Percentiles rank a stretch among this genome's conserved stretches.
phyloP scores from a whole-genome alignment of 2,329 filamentous ascomycete species.

The Neophaeococcomyces mojaviensis region DNA sequence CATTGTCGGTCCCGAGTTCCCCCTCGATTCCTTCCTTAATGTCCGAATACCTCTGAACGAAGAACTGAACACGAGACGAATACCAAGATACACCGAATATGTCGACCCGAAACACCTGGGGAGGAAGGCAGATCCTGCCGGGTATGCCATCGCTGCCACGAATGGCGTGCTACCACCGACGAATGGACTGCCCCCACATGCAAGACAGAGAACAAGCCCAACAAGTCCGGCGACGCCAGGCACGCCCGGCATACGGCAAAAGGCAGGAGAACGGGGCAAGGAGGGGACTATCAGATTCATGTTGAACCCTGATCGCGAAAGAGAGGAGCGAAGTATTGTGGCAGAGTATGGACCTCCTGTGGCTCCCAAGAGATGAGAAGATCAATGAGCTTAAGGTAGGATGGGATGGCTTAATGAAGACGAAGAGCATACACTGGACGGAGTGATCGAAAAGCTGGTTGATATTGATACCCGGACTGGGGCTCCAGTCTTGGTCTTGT shows the following conservation, averaged over 20 bases:
- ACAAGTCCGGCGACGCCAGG: constrained; percentile 7
- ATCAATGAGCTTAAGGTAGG: constrained; percentile 51
- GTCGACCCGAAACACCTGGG: constrained; percentile 31
- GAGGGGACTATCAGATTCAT: constrained; percentile 84
- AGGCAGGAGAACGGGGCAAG: constrained; percentile 37
- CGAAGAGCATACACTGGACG: constrained; percentile 40
- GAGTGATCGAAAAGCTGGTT: too few relatives aligned
- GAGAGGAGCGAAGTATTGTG: constrained; percentile 61
- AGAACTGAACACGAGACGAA: constrained; percentile 58
- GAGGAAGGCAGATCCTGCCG: constrained; percentile 24
- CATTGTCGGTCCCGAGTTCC: constrained; percentile 63
- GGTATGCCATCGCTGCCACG: constrained; percentile 1
- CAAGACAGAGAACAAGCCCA: constrained; percentile 7
- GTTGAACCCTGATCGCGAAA: constrained; percentile 69
- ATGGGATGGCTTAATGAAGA: constrained; percentile 71
- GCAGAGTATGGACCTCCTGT: constrained; percentile 62
- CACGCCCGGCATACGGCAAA: constrained; percentile 17
- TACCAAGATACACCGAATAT: constrained; percentile 57
- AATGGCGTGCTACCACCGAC: constrained; percentile 5
- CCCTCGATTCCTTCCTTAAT: constrained; percentile 71
- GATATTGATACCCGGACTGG: too few relatives aligned
- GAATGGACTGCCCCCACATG: constrained; percentile 11
- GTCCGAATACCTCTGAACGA: constrained; percentile 82
- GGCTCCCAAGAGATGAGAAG: too few relatives aligned
- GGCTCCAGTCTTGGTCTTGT: too few relatives aligned